Evolutionary conservation across 2,329 filamentous ascomycete species (phyloP).

Genomic region (Epichloe scottii): DNA sequence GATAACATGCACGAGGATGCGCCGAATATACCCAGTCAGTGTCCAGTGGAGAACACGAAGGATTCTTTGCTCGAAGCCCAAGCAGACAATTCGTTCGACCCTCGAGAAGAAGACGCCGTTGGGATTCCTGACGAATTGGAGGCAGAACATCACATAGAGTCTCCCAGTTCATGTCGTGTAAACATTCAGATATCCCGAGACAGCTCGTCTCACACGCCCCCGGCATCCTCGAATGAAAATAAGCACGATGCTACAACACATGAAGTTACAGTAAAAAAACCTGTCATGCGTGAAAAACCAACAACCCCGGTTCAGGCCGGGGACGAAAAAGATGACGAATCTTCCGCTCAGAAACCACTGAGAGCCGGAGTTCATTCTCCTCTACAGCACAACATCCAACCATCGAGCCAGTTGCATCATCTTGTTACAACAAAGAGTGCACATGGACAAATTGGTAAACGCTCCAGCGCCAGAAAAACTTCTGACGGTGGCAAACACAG

Average conservation of each 20-base stretch:
- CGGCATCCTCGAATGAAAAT: not conserved
- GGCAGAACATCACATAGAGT: not conserved
- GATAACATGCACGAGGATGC: not conserved
- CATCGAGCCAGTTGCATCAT: not conserved
- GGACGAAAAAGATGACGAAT: not conserved
- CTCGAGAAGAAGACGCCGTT: not conserved
- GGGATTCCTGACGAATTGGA: not conserved
- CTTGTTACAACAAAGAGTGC: not conserved
- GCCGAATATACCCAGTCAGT: not conserved
- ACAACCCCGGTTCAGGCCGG: not conserved
- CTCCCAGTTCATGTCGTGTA: not conserved
- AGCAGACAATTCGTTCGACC: not conserved
- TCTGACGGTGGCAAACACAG: not conserved
- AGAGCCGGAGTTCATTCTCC: not conserved
- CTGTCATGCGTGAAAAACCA: not conserved
- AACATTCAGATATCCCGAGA: not conserved
- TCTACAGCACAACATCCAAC: not conserved
- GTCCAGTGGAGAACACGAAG: not conserved
- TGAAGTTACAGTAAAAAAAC: not conserved
- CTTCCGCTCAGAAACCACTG: not conserved
- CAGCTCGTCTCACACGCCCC: not conserved
- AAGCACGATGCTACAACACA: not conserved
- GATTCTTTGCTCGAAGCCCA: not conserved
- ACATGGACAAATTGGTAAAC: not conserved
- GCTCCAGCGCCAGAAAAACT: not conserved